phyloP scores from a whole-genome alignment of 2,329 filamentous ascomycete genomes.

The Penicillium thymicola region DNA sequence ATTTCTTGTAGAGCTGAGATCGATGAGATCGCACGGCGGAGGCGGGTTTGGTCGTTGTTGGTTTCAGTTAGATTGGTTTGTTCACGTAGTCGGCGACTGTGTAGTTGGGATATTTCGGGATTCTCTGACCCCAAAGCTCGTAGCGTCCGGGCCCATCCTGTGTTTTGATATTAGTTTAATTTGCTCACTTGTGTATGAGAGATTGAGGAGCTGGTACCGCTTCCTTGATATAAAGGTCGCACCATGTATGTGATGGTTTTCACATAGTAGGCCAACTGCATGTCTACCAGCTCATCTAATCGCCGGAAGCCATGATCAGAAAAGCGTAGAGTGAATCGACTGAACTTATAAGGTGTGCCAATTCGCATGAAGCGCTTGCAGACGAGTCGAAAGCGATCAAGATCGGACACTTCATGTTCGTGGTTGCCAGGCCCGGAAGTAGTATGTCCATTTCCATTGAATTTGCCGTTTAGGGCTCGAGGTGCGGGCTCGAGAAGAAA shows the following conservation, averaged over 20 bases:
- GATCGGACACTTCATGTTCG: constrained; percentile 31
- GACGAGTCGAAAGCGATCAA: constrained; percentile 42
- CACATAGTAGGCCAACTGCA: constrained; percentile 38
- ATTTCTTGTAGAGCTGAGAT: constrained; percentile 63
- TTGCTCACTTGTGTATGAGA: constrained; percentile 1
- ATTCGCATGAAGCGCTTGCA: constrained; percentile 42
- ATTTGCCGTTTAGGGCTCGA: constrained; percentile 6
- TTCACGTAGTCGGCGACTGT: constrained; percentile 34
- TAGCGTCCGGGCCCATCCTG: constrained; percentile 32
- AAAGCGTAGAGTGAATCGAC: constrained; percentile 37
- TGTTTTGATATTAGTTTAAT: constrained; percentile 19
- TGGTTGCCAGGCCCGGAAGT: constrained; percentile 10
- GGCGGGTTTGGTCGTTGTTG: constrained; percentile 50
- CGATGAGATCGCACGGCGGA: constrained; percentile 54
- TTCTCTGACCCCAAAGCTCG: constrained; percentile 19
- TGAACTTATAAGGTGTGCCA: constrained; percentile 40
- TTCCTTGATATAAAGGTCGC: constrained; percentile 41
- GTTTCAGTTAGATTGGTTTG: constrained; percentile 48
- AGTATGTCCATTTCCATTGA: constrained; percentile 3
- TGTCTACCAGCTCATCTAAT: constrained; percentile 34
- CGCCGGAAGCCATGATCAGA: constrained; percentile 35
- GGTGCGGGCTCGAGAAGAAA: constrained; percentile 25
- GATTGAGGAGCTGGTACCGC: constrained; percentile 31
- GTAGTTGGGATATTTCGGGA: constrained; percentile 25
- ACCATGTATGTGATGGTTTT: constrained; percentile 41